phyloP scores from a whole-genome alignment of 2,329 filamentous ascomycete genomes.

The Knoxdaviesia capensis region DNA sequence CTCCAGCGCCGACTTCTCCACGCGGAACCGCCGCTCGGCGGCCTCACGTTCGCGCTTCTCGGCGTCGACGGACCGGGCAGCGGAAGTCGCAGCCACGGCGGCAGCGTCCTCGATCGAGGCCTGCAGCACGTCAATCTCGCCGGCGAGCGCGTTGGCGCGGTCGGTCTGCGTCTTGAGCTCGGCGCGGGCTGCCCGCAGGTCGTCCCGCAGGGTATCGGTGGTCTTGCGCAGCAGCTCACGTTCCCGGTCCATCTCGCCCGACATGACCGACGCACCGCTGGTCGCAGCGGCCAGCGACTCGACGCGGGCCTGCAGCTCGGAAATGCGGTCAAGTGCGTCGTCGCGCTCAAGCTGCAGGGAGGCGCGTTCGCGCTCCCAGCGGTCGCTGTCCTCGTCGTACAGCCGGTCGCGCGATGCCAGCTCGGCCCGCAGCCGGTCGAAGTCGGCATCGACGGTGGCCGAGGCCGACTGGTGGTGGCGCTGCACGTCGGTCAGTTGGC shows the following conservation, averaged over 20 bases:
- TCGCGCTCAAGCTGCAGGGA: conserved; percentile 45
- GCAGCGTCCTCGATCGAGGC: conserved; percentile 43
- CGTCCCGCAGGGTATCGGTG: conserved; percentile 38
- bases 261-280: conserved; percentile 44
- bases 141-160: conserved; percentile 48
- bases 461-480: conserved; percentile 26
- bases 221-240: conserved; percentile 42
- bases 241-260: conserved; percentile 45
- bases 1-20: conserved; percentile 43
- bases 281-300: conserved; percentile 49
- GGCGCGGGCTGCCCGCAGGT: conserved; percentile 46
- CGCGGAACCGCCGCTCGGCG: conserved; percentile 27
- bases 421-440: conserved; percentile 33
- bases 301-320: conserved; percentile 48
- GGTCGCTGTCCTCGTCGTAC: conserved; percentile 50
- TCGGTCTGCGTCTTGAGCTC: conserved; percentile 41
- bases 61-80: conserved; percentile 8
- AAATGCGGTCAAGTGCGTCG: conserved; percentile 45
- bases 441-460: conserved; percentile 21
- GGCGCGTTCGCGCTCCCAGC: conserved; percentile 49
- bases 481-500: conserved; percentile 52
- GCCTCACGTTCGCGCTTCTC: conserved; percentile 1
- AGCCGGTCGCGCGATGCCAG: conserved; percentile 47
- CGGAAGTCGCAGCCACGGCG: conserved; percentile 24
- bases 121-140: conserved; percentile 59